Base-by-base conservation (phyloP, 257 asterid species). In the Rehmannia glutinosa region DNA sequence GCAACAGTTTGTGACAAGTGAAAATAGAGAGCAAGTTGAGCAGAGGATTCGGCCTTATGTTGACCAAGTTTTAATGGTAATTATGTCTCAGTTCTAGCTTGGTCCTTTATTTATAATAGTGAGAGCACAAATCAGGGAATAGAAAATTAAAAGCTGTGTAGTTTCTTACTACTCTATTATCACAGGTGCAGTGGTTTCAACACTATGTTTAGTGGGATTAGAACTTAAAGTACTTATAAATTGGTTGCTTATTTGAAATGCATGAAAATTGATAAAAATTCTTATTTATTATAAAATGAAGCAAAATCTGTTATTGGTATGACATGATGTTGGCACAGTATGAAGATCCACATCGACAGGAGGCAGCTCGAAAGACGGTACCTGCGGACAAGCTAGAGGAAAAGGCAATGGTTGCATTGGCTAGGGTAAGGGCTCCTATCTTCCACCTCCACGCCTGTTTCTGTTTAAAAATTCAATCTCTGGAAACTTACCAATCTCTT, bases 381-480 rank as follows among this genome's bases (percentile, higher is more conserved):
- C 92, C 95, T 33, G 73, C 76, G 73, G 98, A 88, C 63, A 88
- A 79, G 78, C 94, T 93, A 69, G 97, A 88, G 88, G 98, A 92
- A 82, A 92, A 92, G 76, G 92, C 98, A 60, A 21, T 73, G 76
- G 78, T 93, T 75, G 80, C 96, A 33, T 78, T 93, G 84, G 97
- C 97, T 64, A 90, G 97, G 90, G 97, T 90, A 75, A 75, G 84
- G 17, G 2, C 66, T 72, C 69, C 65, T 65, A 60, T 55, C 75
- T 73, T 38, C 41, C 17, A 67, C 64, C 16, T 63, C 62, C 49
- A 62, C 10, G 56, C 66, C 24, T 55, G 41, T 65, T 21, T 55
- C 52, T 16, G 4, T 39, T n/a, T 58, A 5, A 6, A 58, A 57
- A 6, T 8, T 55, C 15, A 47, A 28, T 45, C 25, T 57, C 42